These are phyloP conservation scores for Hemileia vastatrix DNA, from an alignment of 1,284 basidiomycete species.

Conservation along the genomic window DNA sequence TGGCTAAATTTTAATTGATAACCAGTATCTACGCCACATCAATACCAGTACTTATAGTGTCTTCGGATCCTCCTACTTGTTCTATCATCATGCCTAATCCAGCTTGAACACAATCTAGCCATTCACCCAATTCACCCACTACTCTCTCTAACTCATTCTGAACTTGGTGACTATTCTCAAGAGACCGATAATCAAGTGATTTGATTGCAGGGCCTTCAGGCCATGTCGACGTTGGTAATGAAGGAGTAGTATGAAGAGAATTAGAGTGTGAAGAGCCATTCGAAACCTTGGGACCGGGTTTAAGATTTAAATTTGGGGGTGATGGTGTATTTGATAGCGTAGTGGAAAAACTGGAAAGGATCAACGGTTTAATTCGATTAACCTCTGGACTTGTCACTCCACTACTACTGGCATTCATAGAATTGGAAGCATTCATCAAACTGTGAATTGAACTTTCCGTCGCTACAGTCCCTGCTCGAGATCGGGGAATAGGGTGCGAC, in stretches of 20 bases:
- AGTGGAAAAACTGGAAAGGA: not conserved
- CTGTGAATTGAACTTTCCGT: too few relatives aligned
- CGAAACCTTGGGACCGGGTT: not conserved
- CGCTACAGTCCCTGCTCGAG: too few relatives aligned
- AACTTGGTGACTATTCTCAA: constrained; percentile 1
- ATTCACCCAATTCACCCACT: constrained; percentile 5
- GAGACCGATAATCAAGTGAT: constrained; percentile 2
- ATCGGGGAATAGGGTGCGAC: not conserved
- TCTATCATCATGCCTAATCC: constrained; percentile 16
- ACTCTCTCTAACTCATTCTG: constrained; percentile 2
- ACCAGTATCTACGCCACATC: too few relatives aligned
- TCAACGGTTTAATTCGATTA: not conserved
- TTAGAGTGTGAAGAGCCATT: not conserved
- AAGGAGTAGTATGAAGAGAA: too few relatives aligned
- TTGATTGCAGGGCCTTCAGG: constrained; percentile 8
- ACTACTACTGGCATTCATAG: too few relatives aligned
- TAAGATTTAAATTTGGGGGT: not conserved
- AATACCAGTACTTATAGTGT: too few relatives aligned
- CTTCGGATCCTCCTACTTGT: too few relatives aligned
- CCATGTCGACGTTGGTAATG: not conserved
- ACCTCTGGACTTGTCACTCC: too few relatives aligned
- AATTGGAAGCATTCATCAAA: too few relatives aligned
- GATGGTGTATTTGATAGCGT: not conserved
- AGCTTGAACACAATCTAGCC: constrained; percentile 11
- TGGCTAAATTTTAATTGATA: too few relatives aligned